These are phyloP conservation scores for Iris macrosiphon DNA, from an alignment of 106 monocot genomes.

Conservation along the genomic window DNA sequence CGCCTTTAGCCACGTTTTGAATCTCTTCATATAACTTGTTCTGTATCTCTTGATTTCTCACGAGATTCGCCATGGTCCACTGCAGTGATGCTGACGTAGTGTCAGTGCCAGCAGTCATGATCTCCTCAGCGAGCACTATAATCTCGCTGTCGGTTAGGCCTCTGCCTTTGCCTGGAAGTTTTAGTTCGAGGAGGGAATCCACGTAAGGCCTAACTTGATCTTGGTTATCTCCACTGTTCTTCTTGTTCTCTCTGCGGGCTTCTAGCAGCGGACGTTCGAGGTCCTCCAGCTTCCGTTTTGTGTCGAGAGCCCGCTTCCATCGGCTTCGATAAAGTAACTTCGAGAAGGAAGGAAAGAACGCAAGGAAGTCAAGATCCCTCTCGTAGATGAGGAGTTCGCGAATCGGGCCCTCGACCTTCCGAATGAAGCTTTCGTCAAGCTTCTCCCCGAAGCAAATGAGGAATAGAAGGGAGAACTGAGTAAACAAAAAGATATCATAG, in stretches of 20 bases:
- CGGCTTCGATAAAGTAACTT: background rate
- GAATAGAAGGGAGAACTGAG: background rate
- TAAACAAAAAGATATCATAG: background rate
- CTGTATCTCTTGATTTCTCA: background rate
- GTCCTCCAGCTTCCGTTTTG: background rate
- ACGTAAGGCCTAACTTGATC: background rate
- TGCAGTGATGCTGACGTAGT: slow-evolving; percentile 1
- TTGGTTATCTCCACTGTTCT: background rate
- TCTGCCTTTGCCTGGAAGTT: background rate
- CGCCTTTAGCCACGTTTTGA: background rate
- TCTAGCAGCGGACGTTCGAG: background rate
- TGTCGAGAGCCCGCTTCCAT: background rate
- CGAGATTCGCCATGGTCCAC: slow-evolving; percentile 6
- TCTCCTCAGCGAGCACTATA: background rate
- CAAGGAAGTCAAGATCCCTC: background rate
- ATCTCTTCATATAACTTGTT: background rate
- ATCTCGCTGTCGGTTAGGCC: background rate
- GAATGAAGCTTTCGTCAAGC: slow-evolving; percentile 4
- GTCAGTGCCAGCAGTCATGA: slow-evolving; percentile 7
- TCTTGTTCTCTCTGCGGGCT: background rate
- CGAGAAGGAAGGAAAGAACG: background rate
- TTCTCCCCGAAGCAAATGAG: slow-evolving; percentile 9
- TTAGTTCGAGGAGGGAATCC: slow-evolving; percentile 5
- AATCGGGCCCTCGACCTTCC: background rate
- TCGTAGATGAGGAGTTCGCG: background rate